Base-by-base conservation (phyloP, 2,329 filamentous ascomycete genomes). In the Xylariomycetidae sp. region DNA sequence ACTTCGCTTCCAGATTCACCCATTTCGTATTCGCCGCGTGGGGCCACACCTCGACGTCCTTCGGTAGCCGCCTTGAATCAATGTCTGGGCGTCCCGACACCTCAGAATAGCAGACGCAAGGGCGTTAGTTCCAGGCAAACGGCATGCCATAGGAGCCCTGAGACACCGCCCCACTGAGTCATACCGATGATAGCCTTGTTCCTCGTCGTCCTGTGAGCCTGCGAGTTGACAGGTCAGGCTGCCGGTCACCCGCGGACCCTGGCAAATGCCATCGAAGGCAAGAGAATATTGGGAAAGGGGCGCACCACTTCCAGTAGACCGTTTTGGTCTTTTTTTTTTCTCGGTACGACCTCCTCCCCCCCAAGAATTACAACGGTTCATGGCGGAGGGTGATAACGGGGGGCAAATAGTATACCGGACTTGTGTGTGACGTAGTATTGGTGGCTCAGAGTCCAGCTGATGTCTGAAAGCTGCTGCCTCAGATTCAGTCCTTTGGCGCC, bases 401-500 rank as follows among this genome's bases (percentile, higher is more conserved):
- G n/a, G n/a, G n/a, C n/a, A n/a, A n/a, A n/a, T n/a, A n/a, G n/a
- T n/a, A n/a, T n/a, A n/a, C n/a, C n/a, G n/a, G n/a, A n/a, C n/a
- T n/a, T n/a, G n/a, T n/a, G n/a, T n/a, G 14, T 28, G 18, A 30
- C 28, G 28, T 17, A 6, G 28, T 30, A 24, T 10, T 18, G 16
- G 20, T 16, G 23, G 23, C 31, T 32, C 16, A 32, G 31, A 25
- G 4, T 30, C 13, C 23, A 30, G 18, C 28, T 19, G 27, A 28
- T 29, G 31, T 19, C 22, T 29, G 9, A 14, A 19, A 12, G 30
- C 4, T 31, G n/a, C 19, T 32, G 27, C 31, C 30, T 31, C 25
- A 25, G 20, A 2, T 29, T 54, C 46, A 72, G 28, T 63, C 58
- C 31, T 61, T 61, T 3, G 72, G 70, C 22, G 74, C 71, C 38